These are phyloP conservation scores for Trebouxia gelatinosa DNA, from an alignment of 163 green algal species.

Conservation along the genomic window DNA sequence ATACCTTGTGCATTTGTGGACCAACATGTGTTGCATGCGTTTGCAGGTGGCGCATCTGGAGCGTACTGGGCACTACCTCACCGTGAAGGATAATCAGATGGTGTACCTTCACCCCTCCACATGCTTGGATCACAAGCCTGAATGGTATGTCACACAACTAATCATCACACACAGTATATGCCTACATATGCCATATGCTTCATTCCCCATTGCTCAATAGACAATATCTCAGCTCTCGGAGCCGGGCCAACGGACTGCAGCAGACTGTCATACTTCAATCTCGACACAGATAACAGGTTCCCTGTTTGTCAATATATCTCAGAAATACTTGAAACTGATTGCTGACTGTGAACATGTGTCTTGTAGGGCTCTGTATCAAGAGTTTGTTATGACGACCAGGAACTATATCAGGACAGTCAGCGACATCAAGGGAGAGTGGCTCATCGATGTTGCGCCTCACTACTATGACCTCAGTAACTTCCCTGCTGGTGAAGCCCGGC, in stretches of 20 bases:
- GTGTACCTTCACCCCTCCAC: conserved; percentile 98
- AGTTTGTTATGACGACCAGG: conserved; percentile 97
- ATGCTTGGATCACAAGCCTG: conserved; percentile 92
- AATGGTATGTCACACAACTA: conserved; percentile 80
- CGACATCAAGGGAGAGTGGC: conserved; percentile 95
- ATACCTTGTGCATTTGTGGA: no score
- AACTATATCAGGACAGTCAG: conserved; percentile 97
- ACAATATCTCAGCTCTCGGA: no score
- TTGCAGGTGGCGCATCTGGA: conserved; percentile 88
- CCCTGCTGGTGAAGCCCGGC: conserved; percentile 68
- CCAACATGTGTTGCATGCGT: no score
- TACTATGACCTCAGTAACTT: conserved; percentile 99
- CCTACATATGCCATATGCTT: no score
- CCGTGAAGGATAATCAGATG: conserved; percentile 98
- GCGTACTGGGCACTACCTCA: conserved; percentile 92
- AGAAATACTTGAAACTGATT: no score
- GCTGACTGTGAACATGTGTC: no score
- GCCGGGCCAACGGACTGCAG: no score
- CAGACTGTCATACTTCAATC: no score
- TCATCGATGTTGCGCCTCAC: conserved; percentile 93
- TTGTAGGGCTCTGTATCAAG: conserved; percentile 95
- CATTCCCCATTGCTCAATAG: no score
- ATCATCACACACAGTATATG: no score
- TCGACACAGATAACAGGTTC: no score
- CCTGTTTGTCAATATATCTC: no score